Base-by-base conservation (phyloP, 2,329 filamentous ascomycete genomes). In the Diaporthe caulivora region DNA sequence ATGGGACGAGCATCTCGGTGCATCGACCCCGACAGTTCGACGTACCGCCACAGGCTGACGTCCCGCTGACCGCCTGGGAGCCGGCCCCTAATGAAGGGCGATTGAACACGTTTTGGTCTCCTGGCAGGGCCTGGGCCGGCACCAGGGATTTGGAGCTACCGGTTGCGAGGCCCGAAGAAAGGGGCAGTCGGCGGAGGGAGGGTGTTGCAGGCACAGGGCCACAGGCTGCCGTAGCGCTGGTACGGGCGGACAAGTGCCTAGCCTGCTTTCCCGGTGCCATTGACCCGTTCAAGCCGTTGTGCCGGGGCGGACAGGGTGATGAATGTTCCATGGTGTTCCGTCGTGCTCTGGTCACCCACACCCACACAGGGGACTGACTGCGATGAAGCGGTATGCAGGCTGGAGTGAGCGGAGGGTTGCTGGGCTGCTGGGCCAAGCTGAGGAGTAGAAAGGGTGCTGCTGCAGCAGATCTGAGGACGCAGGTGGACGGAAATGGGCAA, bases 111-210 rank as follows among this genome's bases (percentile, higher is more conserved):
- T 51, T 51, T 51, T 49, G 10, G 44, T 34, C 17, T 24, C 42
- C 26, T 26, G 58, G 67, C 37, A 29, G 29, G 34, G 67, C 15
- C 47, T 49, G 67, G 42, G 29, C 54, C 62, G 55, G 47, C 31
- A 62, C 47, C 29, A 34, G 37, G 44, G 34, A 31, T 53, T 31
- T 24, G 26, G 54, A 72, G 51, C 29, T 58, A 72, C 53, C 58
- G 70, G 70, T 57, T 67, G 60, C 51, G 60, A 68, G 71, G 71
- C 71, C 71, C 71, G 62, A 68, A 42, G 42, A 42, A 58, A 58
- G 44, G 53, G n/a, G 62, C 24, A 40, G 58, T 3, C n/a, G 17
- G 24, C 18, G 24, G 24, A 31, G 62, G 62, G 62, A 34, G 5
- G 34, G 34, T 5, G 34, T 9, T 34, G 34, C 34, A 34, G 34